Conservation (phyloP, 306 rosid genomes). For the Cyamopsis tetragonoloba region DNA sequence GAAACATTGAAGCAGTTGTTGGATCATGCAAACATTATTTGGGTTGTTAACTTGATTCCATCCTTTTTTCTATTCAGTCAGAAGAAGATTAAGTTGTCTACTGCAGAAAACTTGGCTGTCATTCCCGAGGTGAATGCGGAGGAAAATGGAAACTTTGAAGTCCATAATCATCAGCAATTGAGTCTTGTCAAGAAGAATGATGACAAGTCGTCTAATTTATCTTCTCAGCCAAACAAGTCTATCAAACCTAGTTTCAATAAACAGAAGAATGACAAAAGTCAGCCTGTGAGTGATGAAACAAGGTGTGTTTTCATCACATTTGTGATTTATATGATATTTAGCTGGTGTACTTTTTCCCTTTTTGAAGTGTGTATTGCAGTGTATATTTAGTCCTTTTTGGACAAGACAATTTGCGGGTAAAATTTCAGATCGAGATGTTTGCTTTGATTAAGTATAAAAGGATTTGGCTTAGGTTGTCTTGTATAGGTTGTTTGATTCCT, state of each 20-base stretch:
- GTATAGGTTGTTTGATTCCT: constrained; percentile 19
- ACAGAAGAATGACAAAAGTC: constrained; percentile 33
- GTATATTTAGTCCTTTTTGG: constrained; percentile 1
- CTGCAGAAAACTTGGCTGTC: constrained; percentile 35
- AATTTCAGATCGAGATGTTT: constrained; percentile 5
- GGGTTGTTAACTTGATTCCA: constrained; percentile 17
- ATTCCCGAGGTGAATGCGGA: constrained; percentile 31
- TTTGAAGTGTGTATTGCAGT: constrained; percentile 7
- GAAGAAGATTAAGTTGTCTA: constrained; percentile 63
- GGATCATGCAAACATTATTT: not conserved
- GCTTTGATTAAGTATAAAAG: constrained; percentile 18
- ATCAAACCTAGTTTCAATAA: constrained; percentile 24
- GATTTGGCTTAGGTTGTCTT: not conserved
- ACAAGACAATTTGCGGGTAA: not conserved
- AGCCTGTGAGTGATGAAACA: constrained; percentile 28
- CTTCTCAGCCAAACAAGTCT: constrained; percentile 34
- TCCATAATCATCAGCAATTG: constrained; percentile 20
- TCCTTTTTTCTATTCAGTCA: constrained; percentile 43
- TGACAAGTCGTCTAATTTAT: constrained; percentile 34
- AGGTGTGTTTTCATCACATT: constrained; percentile 44
- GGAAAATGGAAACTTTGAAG: constrained; percentile 37
- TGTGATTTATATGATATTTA: constrained; percentile 19
- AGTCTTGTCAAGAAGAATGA: constrained; percentile 36
- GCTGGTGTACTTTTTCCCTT: not conserved
- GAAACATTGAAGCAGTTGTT: constrained; percentile 11